Evolutionary conservation across 139 green algal genomes (phyloP), one percentile per base, ranked within the genome.

Genomic region (Chlamydomonas sp.): DNA sequence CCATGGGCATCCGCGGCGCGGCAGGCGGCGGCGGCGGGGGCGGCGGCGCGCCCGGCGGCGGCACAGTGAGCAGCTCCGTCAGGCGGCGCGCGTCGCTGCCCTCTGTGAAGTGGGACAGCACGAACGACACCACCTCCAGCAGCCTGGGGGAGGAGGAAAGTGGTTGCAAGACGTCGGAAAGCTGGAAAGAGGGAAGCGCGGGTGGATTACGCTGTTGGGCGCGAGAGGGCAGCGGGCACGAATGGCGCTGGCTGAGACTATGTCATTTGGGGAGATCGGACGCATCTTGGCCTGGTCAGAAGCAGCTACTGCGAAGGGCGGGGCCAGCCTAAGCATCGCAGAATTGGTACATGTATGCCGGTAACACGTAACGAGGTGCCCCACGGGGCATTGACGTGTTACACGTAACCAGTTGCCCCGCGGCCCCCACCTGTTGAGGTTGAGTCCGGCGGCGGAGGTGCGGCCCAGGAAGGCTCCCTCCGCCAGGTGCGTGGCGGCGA

Each of bases 121-220:
- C 92, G 83, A 98, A 98, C 60, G 88, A 84, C 58, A 98, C 17
- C 58, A 97, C 85, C 93, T 98, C 96, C 49, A 92, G 87, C 79
- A 98, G 91, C 31, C 96, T 92, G 20, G 58, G 67, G 59, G 6
- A 58, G 73, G 31, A 10, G 63, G 17, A 61, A 64, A 58, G 78
- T 58, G 31, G 31, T 49, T 49, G 31, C 31, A 49, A 49, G 31
- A 49, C 31, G 31, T 49, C 31, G 31, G 31, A 49, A 49, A 49
- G 31, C 31, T 49, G 31, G 31, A 49, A 49, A 49, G 78, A 15
- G 61, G 20, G 75, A 49, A 31, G 10, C 12, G 66, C 66, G 66
- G 10, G 66, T 71, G 12, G 10, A 14, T 71, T 14, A 14, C 14
- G 67, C 14, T 15, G 67, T 12, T 12, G 67, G 8, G 10, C 14